Conservation (phyloP, 2,329 filamentous ascomycete species). For the Colletotrichum abscissum region DNA sequence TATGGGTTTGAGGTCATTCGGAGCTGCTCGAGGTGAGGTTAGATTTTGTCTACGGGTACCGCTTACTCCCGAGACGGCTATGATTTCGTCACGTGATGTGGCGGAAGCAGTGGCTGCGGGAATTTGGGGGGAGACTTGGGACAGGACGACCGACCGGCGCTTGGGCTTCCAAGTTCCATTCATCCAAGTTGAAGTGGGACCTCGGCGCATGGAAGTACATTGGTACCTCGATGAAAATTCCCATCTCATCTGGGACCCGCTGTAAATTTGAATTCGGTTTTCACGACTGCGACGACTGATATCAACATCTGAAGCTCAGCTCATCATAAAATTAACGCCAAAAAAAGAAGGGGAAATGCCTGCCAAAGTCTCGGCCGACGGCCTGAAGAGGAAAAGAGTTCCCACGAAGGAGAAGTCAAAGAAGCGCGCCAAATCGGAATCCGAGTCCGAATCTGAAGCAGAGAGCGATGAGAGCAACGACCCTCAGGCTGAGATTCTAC, state of each 20-base stretch:
- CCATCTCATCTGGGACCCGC: conserved; percentile 22
- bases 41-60: conserved; percentile 59
- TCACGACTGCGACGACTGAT: conserved; percentile 15
- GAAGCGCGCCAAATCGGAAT: conserved; percentile 64
- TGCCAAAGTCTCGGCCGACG: conserved; percentile 40
- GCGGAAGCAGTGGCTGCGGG: conserved; percentile 36
- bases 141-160: conserved; percentile 7
- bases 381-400: conserved; percentile 64
- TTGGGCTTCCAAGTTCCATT: not conserved
- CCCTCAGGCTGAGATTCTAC: conserved; percentile 73
- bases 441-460: conserved; percentile 52
- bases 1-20: conserved; percentile 57
- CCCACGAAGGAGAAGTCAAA: conserved; percentile 54
- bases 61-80: conserved; percentile 50
- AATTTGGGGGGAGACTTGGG: conserved; percentile 36
- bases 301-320: conserved; percentile 2
- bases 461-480: conserved; percentile 58
- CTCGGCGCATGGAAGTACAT: not conserved
- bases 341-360: conserved; percentile 41
- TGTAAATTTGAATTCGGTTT: conserved; percentile 21
- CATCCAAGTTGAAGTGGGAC: not conserved
- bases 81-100: conserved; percentile 50
- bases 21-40: conserved; percentile 56
- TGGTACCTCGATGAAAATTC: conserved; percentile 21
- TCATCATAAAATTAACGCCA: not conserved